A percentile compares a stretch with the other conserved stretches of the same genome.
Conservation (phyloP, 1,139 yeast genomes). For the Diutina rugosa region DNA sequence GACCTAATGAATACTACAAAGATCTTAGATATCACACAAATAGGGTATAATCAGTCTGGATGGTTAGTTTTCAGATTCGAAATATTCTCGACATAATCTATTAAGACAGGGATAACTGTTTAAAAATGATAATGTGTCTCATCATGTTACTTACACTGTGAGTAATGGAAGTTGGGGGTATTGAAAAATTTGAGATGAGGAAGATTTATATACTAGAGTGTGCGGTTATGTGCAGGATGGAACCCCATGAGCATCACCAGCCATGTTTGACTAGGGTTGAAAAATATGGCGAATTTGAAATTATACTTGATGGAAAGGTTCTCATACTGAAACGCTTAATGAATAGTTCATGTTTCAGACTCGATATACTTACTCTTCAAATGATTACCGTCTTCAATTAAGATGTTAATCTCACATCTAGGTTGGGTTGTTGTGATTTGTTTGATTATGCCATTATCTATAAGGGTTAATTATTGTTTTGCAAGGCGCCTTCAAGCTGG, state of each 20-base stretch:
- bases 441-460: neutral
- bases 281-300: too few relatives aligned
- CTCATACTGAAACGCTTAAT: too few relatives aligned
- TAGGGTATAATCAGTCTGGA: neutral
- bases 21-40: neutral
- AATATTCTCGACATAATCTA: slow-evolving; percentile 1
- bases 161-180: neutral
- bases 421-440: neutral
- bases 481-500: neutral
- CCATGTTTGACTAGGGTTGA: neutral
- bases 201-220: too few relatives aligned
- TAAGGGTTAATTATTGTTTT: too few relatives aligned
- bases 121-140: neutral
- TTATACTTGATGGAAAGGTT: too few relatives aligned
- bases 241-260: neutral
- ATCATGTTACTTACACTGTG: neutral
- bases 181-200: neutral
- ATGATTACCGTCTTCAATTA: too few relatives aligned
- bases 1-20: neutral
- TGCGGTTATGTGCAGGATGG: neutral
- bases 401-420: too few relatives aligned
- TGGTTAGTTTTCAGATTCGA: neutral
- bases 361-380: too few relatives aligned
- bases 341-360: too few relatives aligned
- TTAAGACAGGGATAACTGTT: slow-evolving; percentile 3